Evolutionary conservation across 2,329 filamentous ascomycete genomes (phyloP).

Genomic region (Zymoseptoria pseudotritici): DNA sequence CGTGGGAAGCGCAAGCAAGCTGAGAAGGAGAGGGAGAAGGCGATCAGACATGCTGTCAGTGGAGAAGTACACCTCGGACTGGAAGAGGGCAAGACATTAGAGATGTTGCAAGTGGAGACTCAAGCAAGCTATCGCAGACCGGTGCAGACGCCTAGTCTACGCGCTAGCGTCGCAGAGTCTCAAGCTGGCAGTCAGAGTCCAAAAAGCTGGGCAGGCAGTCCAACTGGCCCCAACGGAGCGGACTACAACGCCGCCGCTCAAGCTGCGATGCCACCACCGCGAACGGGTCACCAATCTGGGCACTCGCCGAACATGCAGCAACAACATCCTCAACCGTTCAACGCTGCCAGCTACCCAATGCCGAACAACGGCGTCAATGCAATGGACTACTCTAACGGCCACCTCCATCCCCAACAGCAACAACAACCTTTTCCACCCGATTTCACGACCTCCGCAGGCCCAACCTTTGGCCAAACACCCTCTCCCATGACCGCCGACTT

Average conservation of each 20-base stretch:
- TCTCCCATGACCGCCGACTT: slow-evolving; percentile 9
- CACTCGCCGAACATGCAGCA: slow-evolving; percentile 12
- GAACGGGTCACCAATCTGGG: slow-evolving; percentile 6
- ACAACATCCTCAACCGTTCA: slow-evolving; percentile 7
- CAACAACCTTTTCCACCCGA: slow-evolving; percentile 1
- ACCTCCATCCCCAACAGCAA: not conserved
- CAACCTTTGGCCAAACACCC: slow-evolving; percentile 5
- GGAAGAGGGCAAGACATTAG: slow-evolving; percentile 28
- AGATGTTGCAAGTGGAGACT: slow-evolving; percentile 31
- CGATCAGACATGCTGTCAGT: slow-evolving; percentile 18
- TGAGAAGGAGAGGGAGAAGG: slow-evolving; percentile 39
- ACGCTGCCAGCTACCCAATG: slow-evolving; percentile 6
- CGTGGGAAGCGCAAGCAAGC: slow-evolving; percentile 78
- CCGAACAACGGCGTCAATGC: slow-evolving; percentile 2
- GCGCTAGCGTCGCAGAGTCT: slow-evolving; percentile 19
- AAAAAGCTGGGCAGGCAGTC: slow-evolving; percentile 22
- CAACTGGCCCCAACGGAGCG: slow-evolving; percentile 10
- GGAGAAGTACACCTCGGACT: slow-evolving; percentile 20
- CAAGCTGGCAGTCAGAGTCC: slow-evolving; percentile 24
- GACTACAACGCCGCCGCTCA: slow-evolving; percentile 11
- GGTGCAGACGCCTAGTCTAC: slow-evolving; percentile 25
- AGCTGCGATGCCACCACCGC: slow-evolving; percentile 11
- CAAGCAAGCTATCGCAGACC: slow-evolving; percentile 29
- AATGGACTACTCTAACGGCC: not conserved
- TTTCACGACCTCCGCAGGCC: slow-evolving; percentile 1